Evolutionary conservation across 1,139 yeast genomes (phyloP).

Genomic region (Candida freyschussii): DNA sequence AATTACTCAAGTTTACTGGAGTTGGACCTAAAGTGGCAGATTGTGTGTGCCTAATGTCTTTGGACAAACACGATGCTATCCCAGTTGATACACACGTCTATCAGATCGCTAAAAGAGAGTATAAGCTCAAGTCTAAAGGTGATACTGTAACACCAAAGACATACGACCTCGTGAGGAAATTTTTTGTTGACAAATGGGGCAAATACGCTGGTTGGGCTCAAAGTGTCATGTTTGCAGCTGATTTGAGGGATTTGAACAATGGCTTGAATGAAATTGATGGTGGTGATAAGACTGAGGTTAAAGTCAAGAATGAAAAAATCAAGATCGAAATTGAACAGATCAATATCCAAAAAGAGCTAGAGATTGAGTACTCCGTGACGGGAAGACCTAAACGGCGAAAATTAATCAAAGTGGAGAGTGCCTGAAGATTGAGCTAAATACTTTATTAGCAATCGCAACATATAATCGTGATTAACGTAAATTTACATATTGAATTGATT

Average conservation of each 20-base stretch:
- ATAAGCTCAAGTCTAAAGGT: conserved; percentile 48
- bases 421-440: conserved; percentile 2
- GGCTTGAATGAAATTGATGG: conserved; percentile 42
- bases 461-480: neutral
- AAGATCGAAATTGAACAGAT: conserved; percentile 10
- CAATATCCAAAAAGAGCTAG: conserved; percentile 8
- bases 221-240: conserved; percentile 84
- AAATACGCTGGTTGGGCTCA: conserved; percentile 98
- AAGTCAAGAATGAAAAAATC: conserved; percentile 7
- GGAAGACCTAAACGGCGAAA: conserved; percentile 30
- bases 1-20: conserved; percentile 66
- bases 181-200: conserved; percentile 75
- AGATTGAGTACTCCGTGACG: conserved; percentile 25
- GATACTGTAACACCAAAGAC: conserved; percentile 32
- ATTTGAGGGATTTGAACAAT: conserved; percentile 56
- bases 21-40: conserved; percentile 99
- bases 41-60: conserved; percentile 84
- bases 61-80: conserved; percentile 82
- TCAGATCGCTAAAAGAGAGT: conserved; percentile 83
- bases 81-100: conserved; percentile 98
- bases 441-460: conserved; percentile 2
- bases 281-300: conserved; percentile 10
- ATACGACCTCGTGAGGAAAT: conserved; percentile 55
- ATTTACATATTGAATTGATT: neutral
- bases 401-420: conserved; percentile 15